Evolutionary conservation across 371 early-diverging fungal genomes (phyloP).

Genomic region (Lichtheimia ornata): DNA sequence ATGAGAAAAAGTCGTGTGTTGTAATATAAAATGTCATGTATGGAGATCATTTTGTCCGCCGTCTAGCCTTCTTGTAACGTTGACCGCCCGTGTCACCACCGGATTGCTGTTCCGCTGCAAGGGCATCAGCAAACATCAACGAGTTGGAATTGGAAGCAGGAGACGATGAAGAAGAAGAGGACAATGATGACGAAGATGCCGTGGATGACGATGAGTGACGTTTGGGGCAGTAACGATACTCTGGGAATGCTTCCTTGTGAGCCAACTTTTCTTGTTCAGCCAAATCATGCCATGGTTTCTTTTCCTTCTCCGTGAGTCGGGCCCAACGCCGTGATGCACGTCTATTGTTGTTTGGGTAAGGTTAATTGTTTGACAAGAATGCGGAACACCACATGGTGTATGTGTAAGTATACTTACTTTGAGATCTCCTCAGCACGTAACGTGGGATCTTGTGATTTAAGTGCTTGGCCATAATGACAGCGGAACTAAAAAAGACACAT

Average conservation of each 20-base stretch:
- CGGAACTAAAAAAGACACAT: constrained; percentile 23
- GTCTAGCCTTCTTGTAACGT: constrained; percentile 25
- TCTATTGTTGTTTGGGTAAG: constrained; percentile 17
- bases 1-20: constrained; percentile 3
- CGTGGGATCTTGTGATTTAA: constrained; percentile 38
- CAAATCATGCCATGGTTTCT: constrained; percentile 49
- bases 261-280: constrained; percentile 49
- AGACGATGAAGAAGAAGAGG: constrained; percentile 10
- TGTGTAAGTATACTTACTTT: too few relatives aligned
- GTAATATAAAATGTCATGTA: constrained; percentile 3
- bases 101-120: constrained; percentile 15
- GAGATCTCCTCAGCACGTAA: constrained; percentile 40
- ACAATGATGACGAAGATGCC: constrained; percentile 14
- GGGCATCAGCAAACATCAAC: constrained; percentile 5
- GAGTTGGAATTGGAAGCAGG: constrained; percentile 3
- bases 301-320: constrained; percentile 41
- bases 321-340: constrained; percentile 50
- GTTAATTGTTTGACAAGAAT: constrained; percentile 1
- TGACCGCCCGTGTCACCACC: constrained; percentile 17
- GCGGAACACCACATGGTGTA: background rate
- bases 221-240: constrained; percentile 47
- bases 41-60: constrained; percentile 20
- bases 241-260: constrained; percentile 50
- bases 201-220: constrained; percentile 27
- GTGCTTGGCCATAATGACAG: constrained; percentile 42